These are phyloP conservation scores for Jasminum sambac DNA, from an alignment of 257 asterid species.

Conservation along the genomic window DNA sequence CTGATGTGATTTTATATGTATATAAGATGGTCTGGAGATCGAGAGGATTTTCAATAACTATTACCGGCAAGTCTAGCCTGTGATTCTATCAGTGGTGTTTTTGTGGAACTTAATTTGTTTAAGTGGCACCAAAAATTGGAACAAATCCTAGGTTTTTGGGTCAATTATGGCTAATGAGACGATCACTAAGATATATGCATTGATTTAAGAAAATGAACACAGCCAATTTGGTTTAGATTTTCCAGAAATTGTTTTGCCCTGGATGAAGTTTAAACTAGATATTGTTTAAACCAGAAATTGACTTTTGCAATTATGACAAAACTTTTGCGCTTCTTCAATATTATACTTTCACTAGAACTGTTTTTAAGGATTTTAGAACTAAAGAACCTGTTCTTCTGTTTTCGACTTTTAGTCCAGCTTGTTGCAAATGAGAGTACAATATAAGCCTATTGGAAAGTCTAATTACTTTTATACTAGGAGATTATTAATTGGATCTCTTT, in stretches of 20 bases:
- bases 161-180: not conserved
- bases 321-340: not conserved
- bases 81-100: not conserved
- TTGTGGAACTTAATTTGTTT: not conserved
- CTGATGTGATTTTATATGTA: not conserved
- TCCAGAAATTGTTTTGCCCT: no score
- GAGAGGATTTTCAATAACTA: not conserved
- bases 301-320: not conserved
- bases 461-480: not conserved
- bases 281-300: no score
- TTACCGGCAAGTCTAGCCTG: not conserved
- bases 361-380: not conserved
- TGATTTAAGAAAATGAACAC: not conserved
- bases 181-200: not conserved
- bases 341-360: not conserved
- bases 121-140: not conserved
- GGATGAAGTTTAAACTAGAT: no score
- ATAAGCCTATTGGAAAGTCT: not conserved
- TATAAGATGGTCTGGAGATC: not conserved
- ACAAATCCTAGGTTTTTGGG: not conserved
- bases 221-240: no score
- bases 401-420: not conserved
- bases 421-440: not conserved
- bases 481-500: not conserved
- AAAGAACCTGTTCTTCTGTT: not conserved